These are phyloP conservation scores for Helianthus annuus DNA, from an alignment of 129 eudicot genomes.

Conservation along the genomic window HanXRQr2.0-SUNRISE NC_035444.2:13795425-13795924, in stretches of 20 bases:
- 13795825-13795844: no score
- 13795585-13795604: neutral
- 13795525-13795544: neutral
- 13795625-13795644: conserved; percentile 12
- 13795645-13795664: conserved; percentile 20
- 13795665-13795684: conserved; percentile 24
- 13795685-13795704: conserved; percentile 63
- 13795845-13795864: no score
- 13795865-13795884: no score
- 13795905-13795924: no score
- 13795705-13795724: conserved; percentile 49
- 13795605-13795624: conserved; percentile 9
- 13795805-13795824: no score
- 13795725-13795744: conserved; percentile 43
- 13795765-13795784: no score
- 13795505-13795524: neutral
- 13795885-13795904: no score
- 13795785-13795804: no score
- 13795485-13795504: no score
- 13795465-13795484: no score
- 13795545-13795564: neutral
- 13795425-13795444: no score
- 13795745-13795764: conserved; percentile 59
- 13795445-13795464: no score
- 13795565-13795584: neutral